Base-by-base conservation (phyloP, 1,284 basidiomycete species). In the Fomitiporia mediterranea region DNA sequence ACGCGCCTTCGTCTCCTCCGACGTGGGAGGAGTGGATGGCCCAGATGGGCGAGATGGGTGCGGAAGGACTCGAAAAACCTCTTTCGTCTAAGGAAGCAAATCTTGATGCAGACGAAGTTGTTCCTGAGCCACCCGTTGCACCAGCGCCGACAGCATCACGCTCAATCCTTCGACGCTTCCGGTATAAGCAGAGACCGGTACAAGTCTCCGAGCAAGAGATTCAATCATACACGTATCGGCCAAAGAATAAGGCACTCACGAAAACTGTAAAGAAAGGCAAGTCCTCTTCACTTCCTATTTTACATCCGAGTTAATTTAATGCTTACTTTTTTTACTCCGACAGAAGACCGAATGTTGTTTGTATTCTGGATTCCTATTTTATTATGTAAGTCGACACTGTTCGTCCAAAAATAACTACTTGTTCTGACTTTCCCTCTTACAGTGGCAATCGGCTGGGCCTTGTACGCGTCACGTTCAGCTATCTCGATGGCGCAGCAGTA, bases 351-450 rank as follows among this genome's bases (percentile, higher is more conserved):
- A 47, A 97, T 98, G 94, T 81, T 98, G 48, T 72, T 94, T 51
- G 72, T 91, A 56, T 97, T 98, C 78, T 98, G 94, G 94, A 79
- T 97, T 63, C 94, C 94, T 2, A 91, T 95, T 61, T 76, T 97
- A 30, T 70, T 92, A 61, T 70, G 89, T 90, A 64, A 74, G 86
- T 83, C 1, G 46, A 48, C 39, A 8, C 17, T 21, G 13, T 28
- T 34, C 5, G 15, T 49, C n/a, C n/a, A n/a, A n/a, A n/a, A n/a
- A n/a, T n/a, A n/a, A 38, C 54, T 57, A 11, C 40, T 47, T 48
- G 8, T 11, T 53, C 50, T 56, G 35, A 56, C 17, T 6, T 34
- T 23, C 38, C 7, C 21, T 25, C 32, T 15, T 53, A 38, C 49
- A 68, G 46, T 65, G 37, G 55, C 35, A 32, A 50, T 61, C 46